These are phyloP conservation scores for Chytriomyces sp. DNA, from an alignment of 192 early-diverging fungal species.

Conservation along the genomic window DNA sequence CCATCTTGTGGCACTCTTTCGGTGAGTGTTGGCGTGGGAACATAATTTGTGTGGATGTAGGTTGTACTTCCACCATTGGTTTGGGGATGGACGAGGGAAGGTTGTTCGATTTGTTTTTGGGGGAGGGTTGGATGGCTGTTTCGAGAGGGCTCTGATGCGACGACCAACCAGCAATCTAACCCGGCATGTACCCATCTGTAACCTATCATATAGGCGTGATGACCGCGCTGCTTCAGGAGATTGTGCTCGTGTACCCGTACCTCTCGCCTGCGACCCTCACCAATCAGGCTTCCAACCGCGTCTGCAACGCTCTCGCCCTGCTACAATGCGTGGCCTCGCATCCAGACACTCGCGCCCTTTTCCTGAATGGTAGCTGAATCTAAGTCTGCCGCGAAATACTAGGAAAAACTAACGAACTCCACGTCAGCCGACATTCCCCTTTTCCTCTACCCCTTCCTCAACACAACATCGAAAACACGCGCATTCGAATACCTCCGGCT, in stretches of 20 bases:
- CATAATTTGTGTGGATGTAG: conserved; percentile 13
- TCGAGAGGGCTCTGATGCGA: background rate
- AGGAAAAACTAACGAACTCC: too few species aligned
- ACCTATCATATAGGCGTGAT: conserved; percentile 70
- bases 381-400: too few species aligned
- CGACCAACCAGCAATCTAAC: background rate
- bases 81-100: too few species aligned
- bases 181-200: background rate
- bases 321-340: conserved; percentile 96
- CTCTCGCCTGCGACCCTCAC: conserved; percentile 85
- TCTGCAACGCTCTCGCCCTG: conserved; percentile 93
- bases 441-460: conserved; percentile 97
- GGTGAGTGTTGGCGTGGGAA: conserved; percentile 66
- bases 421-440: conserved; percentile 88
- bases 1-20: conserved; percentile 97
- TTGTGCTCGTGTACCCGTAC: conserved; percentile 91
- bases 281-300: conserved; percentile 88
- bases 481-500: conserved; percentile 96
- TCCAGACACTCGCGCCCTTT: conserved; percentile 81
- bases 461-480: conserved; percentile 91
- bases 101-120: background rate
- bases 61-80: background rate
- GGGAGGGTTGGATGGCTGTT: too few species aligned
- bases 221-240: conserved; percentile 93
- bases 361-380: conserved; percentile 82